Conservation (phyloP, 2,329 filamentous ascomycete genomes). For the Cryoendolithus antarcticus region DNA sequence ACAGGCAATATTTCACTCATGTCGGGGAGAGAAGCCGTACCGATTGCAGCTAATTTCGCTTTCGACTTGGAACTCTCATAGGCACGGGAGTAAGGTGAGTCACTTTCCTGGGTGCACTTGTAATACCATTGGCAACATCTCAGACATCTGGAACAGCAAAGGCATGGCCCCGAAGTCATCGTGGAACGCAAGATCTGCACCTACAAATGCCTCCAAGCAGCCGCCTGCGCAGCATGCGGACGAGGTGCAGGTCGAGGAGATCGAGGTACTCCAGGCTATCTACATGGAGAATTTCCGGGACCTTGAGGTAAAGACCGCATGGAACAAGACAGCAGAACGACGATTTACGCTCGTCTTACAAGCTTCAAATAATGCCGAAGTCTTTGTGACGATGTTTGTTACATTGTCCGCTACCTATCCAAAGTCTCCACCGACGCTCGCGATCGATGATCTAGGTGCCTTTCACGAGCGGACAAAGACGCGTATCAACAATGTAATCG, state of each 20-base stretch:
- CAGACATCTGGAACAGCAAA: slow-evolving; percentile 2
- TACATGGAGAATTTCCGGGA: slow-evolving; percentile 80
- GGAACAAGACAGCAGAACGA: slow-evolving; percentile 76
- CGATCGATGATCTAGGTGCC: slow-evolving; percentile 50
- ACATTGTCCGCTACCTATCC: slow-evolving; percentile 85
- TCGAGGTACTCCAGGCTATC: slow-evolving; percentile 73
- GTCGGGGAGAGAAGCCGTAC: too few relatives aligned
- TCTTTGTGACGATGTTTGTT: slow-evolving; percentile 60
- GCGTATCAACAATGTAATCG: slow-evolving; percentile 59
- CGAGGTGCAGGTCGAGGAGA: slow-evolving; percentile 76
- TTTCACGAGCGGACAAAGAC: slow-evolving; percentile 59
- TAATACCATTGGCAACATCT: too few relatives aligned
- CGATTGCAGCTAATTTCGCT: too few relatives aligned
- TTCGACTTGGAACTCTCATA: too few relatives aligned
- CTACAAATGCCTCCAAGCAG: slow-evolving; percentile 8
- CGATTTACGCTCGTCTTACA: slow-evolving; percentile 71
- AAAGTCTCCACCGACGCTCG: slow-evolving; percentile 63
- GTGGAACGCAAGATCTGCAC: slow-evolving; percentile 17
- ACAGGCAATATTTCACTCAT: too few relatives aligned
- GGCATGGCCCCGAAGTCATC: slow-evolving; percentile 37
- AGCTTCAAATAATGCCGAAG: slow-evolving; percentile 58
- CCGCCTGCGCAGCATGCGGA: slow-evolving; percentile 4
- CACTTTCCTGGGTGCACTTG: too few relatives aligned
- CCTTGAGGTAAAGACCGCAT: slow-evolving; percentile 60
- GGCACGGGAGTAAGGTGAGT: too few relatives aligned